Conservation (phyloP, 371 early-diverging fungal species). For the Haplosporangium sp. region DNA sequence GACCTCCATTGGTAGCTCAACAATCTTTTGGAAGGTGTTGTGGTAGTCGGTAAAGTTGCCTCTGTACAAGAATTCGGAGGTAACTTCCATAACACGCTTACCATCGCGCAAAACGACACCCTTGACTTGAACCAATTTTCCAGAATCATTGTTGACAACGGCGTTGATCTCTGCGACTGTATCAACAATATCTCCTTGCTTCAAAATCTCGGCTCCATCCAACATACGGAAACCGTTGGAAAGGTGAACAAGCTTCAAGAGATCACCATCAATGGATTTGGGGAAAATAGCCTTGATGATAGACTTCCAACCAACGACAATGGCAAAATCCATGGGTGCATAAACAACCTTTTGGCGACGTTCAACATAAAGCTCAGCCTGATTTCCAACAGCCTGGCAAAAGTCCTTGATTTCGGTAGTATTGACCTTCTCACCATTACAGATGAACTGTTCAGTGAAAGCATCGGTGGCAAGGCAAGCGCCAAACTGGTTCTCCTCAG, state of each 20-base stretch:
- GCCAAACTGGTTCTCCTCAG: conserved; percentile 63
- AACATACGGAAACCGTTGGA: conserved; percentile 94
- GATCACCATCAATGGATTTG: conserved; percentile 93
- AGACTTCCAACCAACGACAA: conserved; percentile 94
- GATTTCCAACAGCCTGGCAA: conserved; percentile 91
- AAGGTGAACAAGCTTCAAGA: conserved; percentile 92
- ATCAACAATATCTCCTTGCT: conserved; percentile 88
- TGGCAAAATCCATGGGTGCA: conserved; percentile 96
- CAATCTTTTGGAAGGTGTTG: conserved; percentile 85
- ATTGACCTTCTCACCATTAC: conserved; percentile 70
- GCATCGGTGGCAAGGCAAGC: conserved; percentile 67
- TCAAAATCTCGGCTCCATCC: conserved; percentile 81
- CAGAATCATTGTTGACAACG: conserved; percentile 86
- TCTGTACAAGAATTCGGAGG: conserved; percentile 92
- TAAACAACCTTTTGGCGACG: conserved; percentile 70
- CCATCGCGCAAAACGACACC: conserved; percentile 74
- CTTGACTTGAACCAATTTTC: conserved; percentile 93
- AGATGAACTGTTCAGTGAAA: conserved; percentile 71
- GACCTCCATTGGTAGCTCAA: conserved; percentile 87
- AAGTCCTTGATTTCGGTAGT: conserved; percentile 82
- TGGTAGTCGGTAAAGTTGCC: conserved; percentile 87
- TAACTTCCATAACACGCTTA: conserved; percentile 81
- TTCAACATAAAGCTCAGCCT: conserved; percentile 88
- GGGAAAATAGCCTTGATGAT: conserved; percentile 95
- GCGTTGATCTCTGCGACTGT: conserved; percentile 83